Base-by-base conservation (phyloP, 257 asterid species). In the Solanum clarkiae region DNA sequence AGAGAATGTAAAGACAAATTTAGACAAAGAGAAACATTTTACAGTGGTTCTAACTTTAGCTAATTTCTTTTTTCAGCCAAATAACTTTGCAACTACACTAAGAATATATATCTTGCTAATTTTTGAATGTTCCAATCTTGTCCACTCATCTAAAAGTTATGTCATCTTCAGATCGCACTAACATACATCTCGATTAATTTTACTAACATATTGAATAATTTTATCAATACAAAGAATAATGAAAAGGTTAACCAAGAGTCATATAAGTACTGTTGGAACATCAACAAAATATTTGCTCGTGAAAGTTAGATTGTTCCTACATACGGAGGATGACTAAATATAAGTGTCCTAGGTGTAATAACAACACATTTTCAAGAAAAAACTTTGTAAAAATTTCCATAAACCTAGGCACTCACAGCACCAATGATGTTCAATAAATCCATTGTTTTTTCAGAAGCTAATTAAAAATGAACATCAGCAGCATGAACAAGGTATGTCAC, bases 401-500 rank as follows among this genome's bases (percentile, higher is more conserved):
- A 72, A 7, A 75, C 82, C 82, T 77, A 77, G 82, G 45, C 82
- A 51, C 82, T 75, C 13, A 12, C 40, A 22, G 14, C 12, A 47
- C 60, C n/a, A 74, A 47, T 75, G 12, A 72, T n/a, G 40, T 72
- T 6, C 40, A 72, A 45, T n/a, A 47, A 51, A 51, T 16, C 3
- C 24, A 77, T 20, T 44, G 16, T 13, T 45, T 11, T n/a, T 22
- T 36, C 42, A 24, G 24, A 51, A 77, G 62, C 12, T 51, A 24
- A 75, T 51, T 77, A 77, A 49, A 92, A 87, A 29, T 94, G 92
- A 84, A 84, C 91, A 79, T 93, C 97, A 80, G 89, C 84, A 80
- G 89, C 57, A 90, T 92, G 96, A 84, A 93, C 91, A 32, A 92
- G 88, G 62, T 93, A 93, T 3, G 94, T 92, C 26, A 93, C 89